A percentile compares a stretch with the other conserved stretches of the same genome.
Conservation (phyloP, 495 filamentous ascomycete species). For the Talaromyces proteolyticus region DNA sequence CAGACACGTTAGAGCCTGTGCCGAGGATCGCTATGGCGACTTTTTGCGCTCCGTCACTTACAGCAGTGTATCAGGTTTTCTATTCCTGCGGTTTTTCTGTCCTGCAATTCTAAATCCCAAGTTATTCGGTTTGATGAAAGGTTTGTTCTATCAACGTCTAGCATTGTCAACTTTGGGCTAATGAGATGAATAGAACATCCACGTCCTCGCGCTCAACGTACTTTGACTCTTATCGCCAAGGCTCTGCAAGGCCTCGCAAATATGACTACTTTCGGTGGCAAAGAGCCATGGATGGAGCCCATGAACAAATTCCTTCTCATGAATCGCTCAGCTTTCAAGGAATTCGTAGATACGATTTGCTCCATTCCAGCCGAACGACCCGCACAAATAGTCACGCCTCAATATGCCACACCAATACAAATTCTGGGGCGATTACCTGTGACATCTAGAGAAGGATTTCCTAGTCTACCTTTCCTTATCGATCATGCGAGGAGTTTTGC, state of each 20-base stretch:
- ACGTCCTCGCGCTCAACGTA: constrained; percentile 78
- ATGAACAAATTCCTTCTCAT: constrained; percentile 69
- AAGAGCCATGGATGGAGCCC: constrained; percentile 98
- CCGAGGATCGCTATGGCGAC: constrained; percentile 96
- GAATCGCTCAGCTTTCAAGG: constrained; percentile 63
- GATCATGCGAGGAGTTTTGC: constrained; percentile 87
- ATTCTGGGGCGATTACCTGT: constrained; percentile 80
- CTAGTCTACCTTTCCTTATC: constrained; percentile 88
- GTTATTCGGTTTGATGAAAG: constrained; percentile 85
- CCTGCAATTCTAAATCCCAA: constrained; percentile 96
- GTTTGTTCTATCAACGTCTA: constrained; percentile 25
- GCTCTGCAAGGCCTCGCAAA: constrained; percentile 93
- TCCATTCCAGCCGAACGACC: constrained; percentile 67
- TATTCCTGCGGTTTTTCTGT: constrained; percentile 95
- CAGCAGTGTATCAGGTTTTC: constrained; percentile 92
- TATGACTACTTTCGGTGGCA: constrained; percentile 86
- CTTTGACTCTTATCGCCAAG: constrained; percentile 91
- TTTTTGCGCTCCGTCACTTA: constrained; percentile 89
- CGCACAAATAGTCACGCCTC: constrained; percentile 63
- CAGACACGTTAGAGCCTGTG: constrained; percentile 87
- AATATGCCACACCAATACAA: constrained; percentile 88
- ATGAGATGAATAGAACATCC: constrained; percentile 62
- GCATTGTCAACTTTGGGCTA: constrained; percentile 11
- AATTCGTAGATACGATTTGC: constrained; percentile 83
- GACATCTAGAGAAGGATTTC: constrained; percentile 87